These are phyloP conservation scores for Vigna angularis DNA, from an alignment of 306 rosid genomes.

Conservation along the genomic window DNA sequence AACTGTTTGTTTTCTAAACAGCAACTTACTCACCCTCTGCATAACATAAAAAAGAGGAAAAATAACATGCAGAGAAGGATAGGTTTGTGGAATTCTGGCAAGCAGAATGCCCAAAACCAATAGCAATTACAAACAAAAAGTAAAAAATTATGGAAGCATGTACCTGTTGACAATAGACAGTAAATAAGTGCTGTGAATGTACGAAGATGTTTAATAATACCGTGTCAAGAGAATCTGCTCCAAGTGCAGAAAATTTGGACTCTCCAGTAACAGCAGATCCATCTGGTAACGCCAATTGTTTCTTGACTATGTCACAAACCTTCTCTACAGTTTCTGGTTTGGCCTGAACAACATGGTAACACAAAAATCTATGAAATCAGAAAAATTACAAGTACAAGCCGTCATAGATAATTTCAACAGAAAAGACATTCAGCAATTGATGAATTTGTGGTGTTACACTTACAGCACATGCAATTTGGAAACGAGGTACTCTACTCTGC, in stretches of 20 bases:
- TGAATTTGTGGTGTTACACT: constrained; percentile 23
- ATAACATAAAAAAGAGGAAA: neutral
- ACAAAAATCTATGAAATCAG: neutral
- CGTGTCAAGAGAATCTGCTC: constrained; percentile 94
- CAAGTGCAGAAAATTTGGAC: constrained; percentile 77
- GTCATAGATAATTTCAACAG: too few species aligned
- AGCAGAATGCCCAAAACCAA: too few species aligned
- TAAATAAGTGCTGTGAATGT: too few species aligned
- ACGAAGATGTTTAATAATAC: constrained; percentile 43
- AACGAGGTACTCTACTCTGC: constrained; percentile 46
- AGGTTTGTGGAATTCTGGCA: too few species aligned
- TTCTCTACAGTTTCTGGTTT: constrained; percentile 76
- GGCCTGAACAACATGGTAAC: constrained; percentile 58
- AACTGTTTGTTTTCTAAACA: too few species aligned
- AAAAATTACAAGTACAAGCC: neutral
- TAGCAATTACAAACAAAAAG: too few species aligned
- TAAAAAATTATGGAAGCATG: too few species aligned
- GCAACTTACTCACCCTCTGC: too few species aligned
- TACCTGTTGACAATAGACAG: too few species aligned
- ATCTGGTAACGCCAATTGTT: constrained; percentile 77
- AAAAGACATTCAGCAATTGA: too few species aligned
- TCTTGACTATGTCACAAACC: constrained; percentile 74
- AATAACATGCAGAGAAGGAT: neutral
- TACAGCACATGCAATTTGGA: constrained; percentile 69
- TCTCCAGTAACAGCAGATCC: constrained; percentile 59